Conservation (phyloP, 108 stramenopile species). For the Nannochloropsis salina region DNA sequence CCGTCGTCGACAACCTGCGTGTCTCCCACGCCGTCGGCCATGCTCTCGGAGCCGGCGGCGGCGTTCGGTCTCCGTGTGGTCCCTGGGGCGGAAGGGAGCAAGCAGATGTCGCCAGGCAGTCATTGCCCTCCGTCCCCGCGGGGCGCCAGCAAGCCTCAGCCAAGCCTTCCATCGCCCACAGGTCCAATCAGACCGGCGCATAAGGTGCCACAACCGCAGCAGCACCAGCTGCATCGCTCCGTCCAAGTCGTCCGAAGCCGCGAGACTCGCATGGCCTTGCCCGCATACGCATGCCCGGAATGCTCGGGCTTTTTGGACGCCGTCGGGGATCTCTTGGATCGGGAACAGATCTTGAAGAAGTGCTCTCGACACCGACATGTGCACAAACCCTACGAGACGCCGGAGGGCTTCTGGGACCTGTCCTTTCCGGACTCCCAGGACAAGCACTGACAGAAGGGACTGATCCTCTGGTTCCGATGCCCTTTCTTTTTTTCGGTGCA, state of each 20-base stretch:
- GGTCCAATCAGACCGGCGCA: too few species aligned
- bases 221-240: neutral
- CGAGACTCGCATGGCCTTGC: constrained; percentile 4
- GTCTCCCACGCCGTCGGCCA: too few species aligned
- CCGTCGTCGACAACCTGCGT: too few species aligned
- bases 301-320: constrained; percentile 14
- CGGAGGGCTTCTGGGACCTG: neutral
- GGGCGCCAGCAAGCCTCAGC: too few species aligned
- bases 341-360: neutral
- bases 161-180: too few species aligned
- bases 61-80: too few species aligned
- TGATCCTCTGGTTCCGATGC: too few species aligned
- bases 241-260: constrained; percentile 11
- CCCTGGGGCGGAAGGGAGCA: too few species aligned
- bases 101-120: too few species aligned
- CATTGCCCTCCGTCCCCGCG: too few species aligned
- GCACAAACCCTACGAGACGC: constrained; percentile 2
- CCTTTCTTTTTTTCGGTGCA: too few species aligned
- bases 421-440: neutral
- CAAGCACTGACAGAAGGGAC: neutral
- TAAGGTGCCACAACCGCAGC: neutral
- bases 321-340: neutral
- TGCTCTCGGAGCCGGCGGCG: too few species aligned
- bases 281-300: neutral
- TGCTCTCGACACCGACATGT: neutral